Conservation (phyloP, 164 flowering plant genomes). For the Aristolochia californica region DNA sequence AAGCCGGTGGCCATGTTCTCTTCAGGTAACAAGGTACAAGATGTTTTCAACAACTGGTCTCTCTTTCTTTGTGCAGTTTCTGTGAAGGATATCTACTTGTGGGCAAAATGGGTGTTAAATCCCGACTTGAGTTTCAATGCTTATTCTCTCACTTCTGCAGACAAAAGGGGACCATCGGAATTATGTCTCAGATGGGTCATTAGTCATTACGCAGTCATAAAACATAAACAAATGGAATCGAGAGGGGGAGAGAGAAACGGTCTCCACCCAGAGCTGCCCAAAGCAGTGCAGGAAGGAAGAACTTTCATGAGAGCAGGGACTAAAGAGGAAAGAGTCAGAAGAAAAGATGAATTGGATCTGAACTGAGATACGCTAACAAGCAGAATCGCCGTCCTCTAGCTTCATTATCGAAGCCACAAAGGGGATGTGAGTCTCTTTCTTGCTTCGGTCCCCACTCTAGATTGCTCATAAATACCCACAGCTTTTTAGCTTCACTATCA, state of each 20-base stretch:
- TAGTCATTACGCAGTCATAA: too few species aligned
- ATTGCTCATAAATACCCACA: background rate
- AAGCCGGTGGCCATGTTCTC: too few species aligned
- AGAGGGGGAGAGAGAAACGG: background rate
- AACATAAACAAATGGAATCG: constrained; percentile 1
- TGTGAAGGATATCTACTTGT: constrained; percentile 21
- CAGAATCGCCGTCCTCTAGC: background rate
- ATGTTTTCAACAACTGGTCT: constrained; percentile 33
- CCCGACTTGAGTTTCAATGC: constrained; percentile 7
- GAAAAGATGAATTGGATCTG: constrained; percentile 9
- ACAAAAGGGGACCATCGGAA: background rate
- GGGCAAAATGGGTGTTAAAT: constrained; percentile 17
- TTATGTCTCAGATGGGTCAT: too few species aligned
- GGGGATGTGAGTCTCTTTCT: background rate
- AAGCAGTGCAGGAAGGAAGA: background rate
- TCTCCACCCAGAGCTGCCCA: background rate
- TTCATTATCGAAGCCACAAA: background rate
- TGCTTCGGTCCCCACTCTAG: constrained; percentile 1
- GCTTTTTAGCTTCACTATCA: background rate
- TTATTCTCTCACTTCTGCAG: background rate
- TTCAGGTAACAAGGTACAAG: background rate
- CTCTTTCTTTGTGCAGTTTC: constrained; percentile 29
- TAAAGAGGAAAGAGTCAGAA: background rate
- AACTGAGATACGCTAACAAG: constrained; percentile 7
- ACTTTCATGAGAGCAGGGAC: constrained; percentile 1